Evolutionary conservation across 192 early-diverging fungal genomes (phyloP).

Genomic region (Lunasporangiospora selenospora): DNA sequence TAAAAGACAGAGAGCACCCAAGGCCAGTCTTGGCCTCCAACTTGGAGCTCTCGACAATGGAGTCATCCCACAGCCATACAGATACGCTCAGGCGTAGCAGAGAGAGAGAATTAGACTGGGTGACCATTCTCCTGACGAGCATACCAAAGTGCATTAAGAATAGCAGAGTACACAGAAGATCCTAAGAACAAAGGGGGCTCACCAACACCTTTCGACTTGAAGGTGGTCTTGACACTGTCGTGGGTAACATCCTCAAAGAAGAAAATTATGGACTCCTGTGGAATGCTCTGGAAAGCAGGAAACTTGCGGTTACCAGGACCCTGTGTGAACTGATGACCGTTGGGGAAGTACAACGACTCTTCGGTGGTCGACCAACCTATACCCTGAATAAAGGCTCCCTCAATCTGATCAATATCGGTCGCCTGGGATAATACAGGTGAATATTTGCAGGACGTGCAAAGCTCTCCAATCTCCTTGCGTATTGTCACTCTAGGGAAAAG

Average conservation of each 20-base stretch:
- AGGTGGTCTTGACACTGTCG: conserved; percentile 65
- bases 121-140: too few relatives aligned
- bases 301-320: conserved; percentile 86
- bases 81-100: too few relatives aligned
- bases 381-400: conserved; percentile 81
- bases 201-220: conserved; percentile 77
- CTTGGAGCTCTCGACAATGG: too few relatives aligned
- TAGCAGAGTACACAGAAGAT: conserved; percentile 70
- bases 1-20: too few relatives aligned
- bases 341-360: conserved; percentile 72
- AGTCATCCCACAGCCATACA: too few relatives aligned
- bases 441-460: too few relatives aligned
- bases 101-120: too few relatives aligned
- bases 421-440: too few relatives aligned
- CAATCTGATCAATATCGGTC: conserved; percentile 84
- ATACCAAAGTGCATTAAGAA: conserved; percentile 71
- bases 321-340: conserved; percentile 69
- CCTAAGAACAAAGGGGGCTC: conserved; percentile 86
- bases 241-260: conserved; percentile 56
- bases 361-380: conserved; percentile 81
- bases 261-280: conserved; percentile 72
- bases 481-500: too few relatives aligned
- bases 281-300: conserved; percentile 77
- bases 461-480: too few relatives aligned
- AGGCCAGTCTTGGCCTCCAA: too few relatives aligned